Evolutionary conservation across 768 basidiomycete genomes (phyloP).

Genomic region (Lanmaoa pseudosensibilis): DNA sequence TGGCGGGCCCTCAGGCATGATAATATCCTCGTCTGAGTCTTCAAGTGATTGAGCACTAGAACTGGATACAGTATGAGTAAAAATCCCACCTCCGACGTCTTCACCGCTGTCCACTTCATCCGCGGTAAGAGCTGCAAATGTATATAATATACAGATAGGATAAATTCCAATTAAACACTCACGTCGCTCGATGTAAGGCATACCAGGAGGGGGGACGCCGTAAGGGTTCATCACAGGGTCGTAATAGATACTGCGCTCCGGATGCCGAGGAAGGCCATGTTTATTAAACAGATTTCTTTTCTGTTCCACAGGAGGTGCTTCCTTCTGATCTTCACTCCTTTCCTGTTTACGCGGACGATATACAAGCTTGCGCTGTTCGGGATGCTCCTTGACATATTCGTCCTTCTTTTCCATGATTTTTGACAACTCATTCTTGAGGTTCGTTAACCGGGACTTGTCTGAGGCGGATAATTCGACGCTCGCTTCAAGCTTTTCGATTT

Average conservation of each 20-base stretch:
- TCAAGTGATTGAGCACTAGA: not conserved
- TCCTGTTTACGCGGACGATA: constrained; percentile 58
- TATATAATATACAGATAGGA: not conserved
- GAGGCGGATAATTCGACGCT: constrained; percentile 40
- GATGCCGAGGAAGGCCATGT: constrained; percentile 83
- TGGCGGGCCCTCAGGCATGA: constrained; percentile 62
- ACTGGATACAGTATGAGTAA: not conserved
- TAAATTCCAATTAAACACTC: constrained; percentile 32
- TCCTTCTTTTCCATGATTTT: constrained; percentile 86
- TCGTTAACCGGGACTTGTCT: constrained; percentile 67
- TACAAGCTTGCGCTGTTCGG: constrained; percentile 85
- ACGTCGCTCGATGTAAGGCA: constrained; percentile 94
- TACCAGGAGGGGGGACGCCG: constrained; percentile 92
- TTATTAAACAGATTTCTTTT: constrained; percentile 77
- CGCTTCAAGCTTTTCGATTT: constrained; percentile 67
- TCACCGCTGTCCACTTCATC: constrained; percentile 67
- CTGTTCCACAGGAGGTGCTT: constrained; percentile 38
- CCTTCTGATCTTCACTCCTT: constrained; percentile 41
- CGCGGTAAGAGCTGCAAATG: constrained; percentile 51
- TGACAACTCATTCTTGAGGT: constrained; percentile 75
- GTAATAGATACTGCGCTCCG: constrained; percentile 91
- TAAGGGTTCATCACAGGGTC: constrained; percentile 91
- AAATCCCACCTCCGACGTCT: constrained; percentile 46
- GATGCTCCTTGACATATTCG: constrained; percentile 90
- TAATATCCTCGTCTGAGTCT: constrained; percentile 56